Evolutionary conservation across 2,329 filamentous ascomycete genomes (phyloP).

Genomic region (Penicillium hordei): DNA sequence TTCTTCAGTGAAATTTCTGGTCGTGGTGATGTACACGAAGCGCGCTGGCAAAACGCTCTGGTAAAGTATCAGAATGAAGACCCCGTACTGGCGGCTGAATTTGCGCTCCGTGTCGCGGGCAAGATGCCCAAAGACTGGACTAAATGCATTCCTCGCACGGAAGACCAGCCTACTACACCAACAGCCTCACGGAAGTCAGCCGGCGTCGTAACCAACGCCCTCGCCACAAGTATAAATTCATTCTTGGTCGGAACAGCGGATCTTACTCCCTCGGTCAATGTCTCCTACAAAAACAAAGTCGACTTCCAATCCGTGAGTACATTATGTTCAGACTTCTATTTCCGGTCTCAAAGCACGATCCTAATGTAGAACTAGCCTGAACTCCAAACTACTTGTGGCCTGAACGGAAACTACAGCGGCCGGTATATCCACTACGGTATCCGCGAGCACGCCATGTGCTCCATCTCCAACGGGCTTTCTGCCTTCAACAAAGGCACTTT

Average conservation of each 20-base stretch:
- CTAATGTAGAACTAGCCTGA: slow-evolving; percentile 24
- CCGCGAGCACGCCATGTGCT: slow-evolving; percentile 64
- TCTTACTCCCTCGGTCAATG: slow-evolving; percentile 54
- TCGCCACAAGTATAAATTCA: slow-evolving; percentile 49
- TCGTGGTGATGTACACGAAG: slow-evolving; percentile 49
- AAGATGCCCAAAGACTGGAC: slow-evolving; percentile 53
- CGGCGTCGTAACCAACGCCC: slow-evolving; percentile 53
- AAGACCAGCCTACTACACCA: slow-evolving; percentile 48
- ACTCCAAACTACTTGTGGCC: slow-evolving; percentile 28
- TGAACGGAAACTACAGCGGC: slow-evolving; percentile 53
- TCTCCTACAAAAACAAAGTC: slow-evolving; percentile 54
- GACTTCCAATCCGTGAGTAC: slow-evolving; percentile 52
- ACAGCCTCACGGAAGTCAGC: slow-evolving; percentile 53
- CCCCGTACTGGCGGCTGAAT: slow-evolving; percentile 52
- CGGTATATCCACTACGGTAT: slow-evolving; percentile 59
- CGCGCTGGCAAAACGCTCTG: slow-evolving; percentile 52
- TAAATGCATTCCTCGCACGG: slow-evolving; percentile 49
- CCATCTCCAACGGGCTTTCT: slow-evolving; percentile 76
- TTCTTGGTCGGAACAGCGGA: slow-evolving; percentile 58
- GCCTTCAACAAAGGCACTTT: slow-evolving; percentile 57
- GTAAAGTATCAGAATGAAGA: slow-evolving; percentile 45
- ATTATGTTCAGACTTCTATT: background rate
- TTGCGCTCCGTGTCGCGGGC: slow-evolving; percentile 50
- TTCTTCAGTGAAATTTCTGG: slow-evolving; percentile 54
- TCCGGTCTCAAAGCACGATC: slow-evolving; percentile 13